A percentile compares a stretch with the other conserved stretches of the same genome.
Conservation (phyloP, 148 eudicot species). For the Rhododendron ovatum region DNA sequence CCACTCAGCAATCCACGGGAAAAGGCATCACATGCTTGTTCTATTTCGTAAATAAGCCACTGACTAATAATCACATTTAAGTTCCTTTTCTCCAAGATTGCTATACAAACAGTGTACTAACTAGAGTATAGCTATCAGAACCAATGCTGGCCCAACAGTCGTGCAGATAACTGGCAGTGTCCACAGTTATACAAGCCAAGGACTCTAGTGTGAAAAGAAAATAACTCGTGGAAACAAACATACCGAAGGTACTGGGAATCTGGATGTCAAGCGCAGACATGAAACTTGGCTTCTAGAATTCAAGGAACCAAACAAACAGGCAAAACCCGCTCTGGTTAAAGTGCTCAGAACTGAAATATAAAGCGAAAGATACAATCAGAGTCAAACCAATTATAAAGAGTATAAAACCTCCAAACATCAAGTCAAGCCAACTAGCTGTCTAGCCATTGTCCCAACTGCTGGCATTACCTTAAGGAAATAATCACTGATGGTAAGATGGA, state of each 20-base stretch:
- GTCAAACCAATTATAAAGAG: not conserved
- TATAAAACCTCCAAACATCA: not conserved
- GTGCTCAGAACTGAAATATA: slow-evolving; percentile 14
- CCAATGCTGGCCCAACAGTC: not conserved
- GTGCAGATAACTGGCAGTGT: not conserved
- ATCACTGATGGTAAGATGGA: too few relatives aligned
- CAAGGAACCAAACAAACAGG: slow-evolving; percentile 1
- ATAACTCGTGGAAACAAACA: not conserved
- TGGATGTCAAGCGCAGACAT: slow-evolving; percentile 33
- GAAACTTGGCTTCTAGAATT: slow-evolving; percentile 24
- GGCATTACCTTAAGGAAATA: not conserved
- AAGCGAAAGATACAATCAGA: not conserved
- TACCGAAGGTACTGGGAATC: slow-evolving; percentile 23
- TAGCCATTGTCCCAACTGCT: not conserved
- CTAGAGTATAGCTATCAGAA: not conserved
- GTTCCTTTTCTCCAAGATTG: not conserved
- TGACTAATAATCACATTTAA: not conserved
- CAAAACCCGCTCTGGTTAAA: not conserved
- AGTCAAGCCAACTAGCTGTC: not conserved
- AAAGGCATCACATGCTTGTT: not conserved
- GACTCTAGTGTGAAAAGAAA: not conserved
- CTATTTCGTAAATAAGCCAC: not conserved
- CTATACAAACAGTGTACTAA: not conserved
- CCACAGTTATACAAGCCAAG: not conserved
- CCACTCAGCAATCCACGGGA: not conserved